Percentiles rank a stretch among this genome's conserved stretches.
Conservation (phyloP, 2,329 filamentous ascomycete genomes). For the Curvularia hawaiiensis region DNA sequence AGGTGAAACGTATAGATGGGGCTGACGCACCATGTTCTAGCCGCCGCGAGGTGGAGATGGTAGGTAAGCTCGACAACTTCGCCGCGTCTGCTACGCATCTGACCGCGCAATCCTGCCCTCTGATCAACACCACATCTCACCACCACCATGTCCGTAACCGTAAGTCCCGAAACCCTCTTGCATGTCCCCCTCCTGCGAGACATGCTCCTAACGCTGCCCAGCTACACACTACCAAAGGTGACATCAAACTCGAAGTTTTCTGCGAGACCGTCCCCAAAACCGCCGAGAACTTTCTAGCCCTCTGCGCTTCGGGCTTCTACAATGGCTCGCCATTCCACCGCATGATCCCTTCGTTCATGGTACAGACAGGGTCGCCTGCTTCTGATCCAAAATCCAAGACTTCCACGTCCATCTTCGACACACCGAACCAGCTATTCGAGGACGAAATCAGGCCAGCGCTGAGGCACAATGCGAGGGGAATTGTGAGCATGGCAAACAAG, state of each 20-base stretch:
- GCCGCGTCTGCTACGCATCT: not conserved
- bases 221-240: constrained; percentile 85
- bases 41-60: constrained; percentile 11
- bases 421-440: constrained; percentile 63
- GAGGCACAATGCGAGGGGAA: constrained; percentile 69
- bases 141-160: constrained; percentile 54
- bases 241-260: constrained; percentile 95
- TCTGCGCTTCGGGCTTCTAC: constrained; percentile 82
- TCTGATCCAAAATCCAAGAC: constrained; percentile 62
- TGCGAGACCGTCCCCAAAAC: constrained; percentile 95
- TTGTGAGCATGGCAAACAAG: constrained; percentile 80
- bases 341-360: constrained; percentile 80
- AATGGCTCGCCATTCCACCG: constrained; percentile 78
- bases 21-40: constrained; percentile 15
- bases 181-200: not conserved
- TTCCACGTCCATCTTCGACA: constrained; percentile 72
- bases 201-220: constrained; percentile 16
- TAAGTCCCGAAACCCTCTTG: constrained; percentile 27
- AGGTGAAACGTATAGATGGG: constrained; percentile 4
- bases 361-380: constrained; percentile 70
- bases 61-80: constrained; percentile 11
- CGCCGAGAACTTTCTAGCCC: constrained; percentile 87
- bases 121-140: constrained; percentile 6
- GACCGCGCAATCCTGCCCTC: constrained; percentile 9
- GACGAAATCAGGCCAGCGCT: constrained; percentile 79